Conservation (phyloP, 257 asterid species). For the Solanum neorickii region DNA sequence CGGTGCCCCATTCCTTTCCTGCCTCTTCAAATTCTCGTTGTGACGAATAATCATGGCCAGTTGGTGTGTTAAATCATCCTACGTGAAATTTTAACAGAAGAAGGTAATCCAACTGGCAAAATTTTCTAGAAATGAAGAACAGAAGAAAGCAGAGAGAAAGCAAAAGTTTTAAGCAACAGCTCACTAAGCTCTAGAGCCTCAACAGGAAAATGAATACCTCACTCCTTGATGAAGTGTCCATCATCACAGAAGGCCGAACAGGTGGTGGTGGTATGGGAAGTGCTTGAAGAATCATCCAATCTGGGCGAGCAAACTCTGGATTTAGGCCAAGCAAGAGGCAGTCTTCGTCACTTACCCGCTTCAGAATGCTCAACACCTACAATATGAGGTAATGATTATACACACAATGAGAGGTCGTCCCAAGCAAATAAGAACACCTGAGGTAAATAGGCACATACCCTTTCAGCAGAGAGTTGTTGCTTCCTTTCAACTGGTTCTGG, state of each 20-base stretch:
- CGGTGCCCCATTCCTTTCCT: conserved; percentile 97
- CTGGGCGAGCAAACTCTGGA: conserved; percentile 96
- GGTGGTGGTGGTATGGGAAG: conserved; percentile 99
- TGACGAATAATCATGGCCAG: conserved; percentile 96
- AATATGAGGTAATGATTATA: not conserved
- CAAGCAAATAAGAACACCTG: not conserved
- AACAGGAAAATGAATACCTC: conserved; percentile 52
- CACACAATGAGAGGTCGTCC: not conserved
- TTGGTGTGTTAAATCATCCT: conserved; percentile 99
- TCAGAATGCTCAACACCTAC: conserved; percentile 87
- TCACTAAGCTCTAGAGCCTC: not conserved
- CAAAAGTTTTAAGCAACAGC: not conserved
- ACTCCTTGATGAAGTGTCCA: conserved; percentile 98
- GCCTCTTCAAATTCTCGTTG: conserved; percentile 91
- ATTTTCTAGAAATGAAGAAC: not conserved
- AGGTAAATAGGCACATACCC: conserved; percentile 23
- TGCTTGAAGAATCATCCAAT: conserved; percentile 99
- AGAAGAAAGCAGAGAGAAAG: not conserved
- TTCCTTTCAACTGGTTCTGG: conserved; percentile 95
- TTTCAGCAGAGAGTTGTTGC: conserved; percentile 86
- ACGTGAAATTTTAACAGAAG: conserved; percentile 18
- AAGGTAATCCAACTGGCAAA: not conserved
- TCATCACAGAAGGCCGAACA: conserved; percentile 98
- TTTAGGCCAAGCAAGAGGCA: conserved; percentile 66
- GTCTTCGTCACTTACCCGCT: conserved; percentile 91